Percentiles rank a stretch among this genome's conserved stretches.
phyloP scores from a whole-genome alignment of 163 green algal genomes.

The Scenedesmus sp. region DNA sequence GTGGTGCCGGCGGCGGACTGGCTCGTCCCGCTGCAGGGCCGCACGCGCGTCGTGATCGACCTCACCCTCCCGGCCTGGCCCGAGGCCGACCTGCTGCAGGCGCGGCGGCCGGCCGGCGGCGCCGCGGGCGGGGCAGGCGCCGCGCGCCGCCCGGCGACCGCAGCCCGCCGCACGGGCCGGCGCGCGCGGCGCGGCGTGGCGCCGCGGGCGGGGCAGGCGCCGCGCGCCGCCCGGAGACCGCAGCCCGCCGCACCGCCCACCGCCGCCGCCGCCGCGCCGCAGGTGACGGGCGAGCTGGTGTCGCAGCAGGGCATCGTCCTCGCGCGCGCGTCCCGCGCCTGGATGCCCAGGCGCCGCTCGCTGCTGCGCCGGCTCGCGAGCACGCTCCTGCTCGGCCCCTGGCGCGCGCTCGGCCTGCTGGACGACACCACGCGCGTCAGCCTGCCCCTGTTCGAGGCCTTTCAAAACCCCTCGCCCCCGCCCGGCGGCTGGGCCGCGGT shows the following conservation, averaged over 20 bases:
- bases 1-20: constrained; percentile 17
- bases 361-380: background rate
- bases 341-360: constrained; percentile 9
- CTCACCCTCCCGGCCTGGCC: constrained; percentile 19
- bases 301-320: constrained; percentile 21
- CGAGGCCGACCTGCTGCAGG: constrained; percentile 28
- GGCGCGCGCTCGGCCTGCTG: constrained; percentile 17
- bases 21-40: constrained; percentile 19
- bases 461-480: constrained; percentile 21
- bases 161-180: too few relatives aligned
- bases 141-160: too few relatives aligned
- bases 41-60: background rate
- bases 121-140: too few relatives aligned
- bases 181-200: too few relatives aligned
- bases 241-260: background rate
- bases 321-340: constrained; percentile 21
- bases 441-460: constrained; percentile 31
- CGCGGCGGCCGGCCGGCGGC: background rate
- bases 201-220: too few relatives aligned
- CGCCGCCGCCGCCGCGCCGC: background rate
- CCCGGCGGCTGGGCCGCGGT: constrained; percentile 22
- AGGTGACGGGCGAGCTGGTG: constrained; percentile 40
- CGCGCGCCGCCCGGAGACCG: too few relatives aligned
- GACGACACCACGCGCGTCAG: constrained; percentile 17
- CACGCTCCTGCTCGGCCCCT: constrained; percentile 12